A percentile compares a stretch with the other conserved stretches of the same genome.
Evolutionary conservation across 2,329 filamentous ascomycete species (phyloP).

Genomic region (Fusarium scirpi): DNA sequence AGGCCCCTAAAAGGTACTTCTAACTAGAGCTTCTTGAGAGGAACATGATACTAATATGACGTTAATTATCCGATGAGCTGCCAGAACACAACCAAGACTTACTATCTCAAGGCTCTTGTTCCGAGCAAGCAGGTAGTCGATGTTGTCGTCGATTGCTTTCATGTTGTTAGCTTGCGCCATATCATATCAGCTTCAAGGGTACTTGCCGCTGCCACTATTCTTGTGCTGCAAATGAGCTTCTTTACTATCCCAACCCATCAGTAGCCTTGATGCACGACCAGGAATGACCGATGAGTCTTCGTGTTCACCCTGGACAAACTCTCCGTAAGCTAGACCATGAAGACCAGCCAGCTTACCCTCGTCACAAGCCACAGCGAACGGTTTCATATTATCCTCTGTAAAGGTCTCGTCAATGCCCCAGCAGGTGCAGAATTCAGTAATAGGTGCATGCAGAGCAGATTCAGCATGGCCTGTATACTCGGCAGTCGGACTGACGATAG

Average conservation of each 20-base stretch:
- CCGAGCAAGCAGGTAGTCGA: conserved; percentile 49
- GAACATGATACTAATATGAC: conserved; percentile 47
- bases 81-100: conserved; percentile 14
- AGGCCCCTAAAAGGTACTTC: no score
- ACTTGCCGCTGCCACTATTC: conserved; percentile 49
- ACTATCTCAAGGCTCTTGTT: conserved; percentile 52
- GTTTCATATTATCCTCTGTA: conserved; percentile 47
- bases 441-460: conserved; percentile 51
- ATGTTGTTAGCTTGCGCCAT: background rate
- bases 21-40: conserved; percentile 36
- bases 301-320: conserved; percentile 50
- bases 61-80: conserved; percentile 14
- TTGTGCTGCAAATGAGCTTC: conserved; percentile 53
- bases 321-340: conserved; percentile 50
- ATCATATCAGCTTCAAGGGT: background rate
- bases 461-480: conserved; percentile 39
- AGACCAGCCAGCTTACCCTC: conserved; percentile 46
- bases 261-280: conserved; percentile 49
- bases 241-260: conserved; percentile 57
- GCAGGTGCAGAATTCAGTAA: conserved; percentile 55
- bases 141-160: conserved; percentile 53
- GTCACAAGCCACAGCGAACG: conserved; percentile 45
- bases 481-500: conserved; percentile 41
- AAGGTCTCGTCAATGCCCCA: conserved; percentile 51
- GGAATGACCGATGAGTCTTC: conserved; percentile 46